A percentile compares a stretch with the other conserved stretches of the same genome.
phyloP scores from a whole-genome alignment of 495 filamentous ascomycete genomes.

The Pyrenula aspistea region DNA sequence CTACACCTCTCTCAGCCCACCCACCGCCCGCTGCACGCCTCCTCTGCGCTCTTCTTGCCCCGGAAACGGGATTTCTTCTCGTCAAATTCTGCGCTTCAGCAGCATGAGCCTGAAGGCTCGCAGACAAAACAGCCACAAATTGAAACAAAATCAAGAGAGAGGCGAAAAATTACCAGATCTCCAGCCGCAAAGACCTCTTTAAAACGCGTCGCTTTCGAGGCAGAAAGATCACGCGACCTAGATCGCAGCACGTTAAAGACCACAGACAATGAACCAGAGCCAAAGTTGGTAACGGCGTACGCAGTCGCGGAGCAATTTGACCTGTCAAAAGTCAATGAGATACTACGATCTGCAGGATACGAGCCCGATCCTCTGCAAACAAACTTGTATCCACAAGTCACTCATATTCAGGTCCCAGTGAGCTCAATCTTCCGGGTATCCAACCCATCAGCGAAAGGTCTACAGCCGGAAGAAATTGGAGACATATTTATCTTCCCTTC shows the following conservation, averaged over 20 bases:
- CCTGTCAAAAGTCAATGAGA: conserved; percentile 56
- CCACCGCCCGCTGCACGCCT: conserved; percentile 29
- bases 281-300: conserved; percentile 58
- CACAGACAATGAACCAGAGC: conserved; percentile 26
- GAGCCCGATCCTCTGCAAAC: conserved; percentile 49
- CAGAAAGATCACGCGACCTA: conserved; percentile 43
- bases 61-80: conserved; percentile 38
- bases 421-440: conserved; percentile 33
- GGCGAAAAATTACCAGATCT: conserved; percentile 28
- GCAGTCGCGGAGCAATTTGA: conserved; percentile 82
- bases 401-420: conserved; percentile 48
- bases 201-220: conserved; percentile 45
- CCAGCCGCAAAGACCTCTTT: conserved; percentile 42
- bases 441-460: conserved; percentile 44
- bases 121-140: conserved; percentile 16
- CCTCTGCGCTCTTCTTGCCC: conserved; percentile 17
- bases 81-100: conserved; percentile 28
- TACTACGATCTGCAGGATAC: conserved; percentile 60
- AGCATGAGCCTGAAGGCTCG: conserved; percentile 17
- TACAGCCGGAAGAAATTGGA: conserved; percentile 53
- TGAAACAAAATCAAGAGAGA: conserved; percentile 11
- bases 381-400: conserved; percentile 51
- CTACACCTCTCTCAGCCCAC: conserved; percentile 11
- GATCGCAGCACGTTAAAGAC: conserved; percentile 26
- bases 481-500: conserved; percentile 97